Evolutionary conservation across 2,329 filamentous ascomycete species (phyloP).

Genomic region (Cercospora berteroae): DNA sequence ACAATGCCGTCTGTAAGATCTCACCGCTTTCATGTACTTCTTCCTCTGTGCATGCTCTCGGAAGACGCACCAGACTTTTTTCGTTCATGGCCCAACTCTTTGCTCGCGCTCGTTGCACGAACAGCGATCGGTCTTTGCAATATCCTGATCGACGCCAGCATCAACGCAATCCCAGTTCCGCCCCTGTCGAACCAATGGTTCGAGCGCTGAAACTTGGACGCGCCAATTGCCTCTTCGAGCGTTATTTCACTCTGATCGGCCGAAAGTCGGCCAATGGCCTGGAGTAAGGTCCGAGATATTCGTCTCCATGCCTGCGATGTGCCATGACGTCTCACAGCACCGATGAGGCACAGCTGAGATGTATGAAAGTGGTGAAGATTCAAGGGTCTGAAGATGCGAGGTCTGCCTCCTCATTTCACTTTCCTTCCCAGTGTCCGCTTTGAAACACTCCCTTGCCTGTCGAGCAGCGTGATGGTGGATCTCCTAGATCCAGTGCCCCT

Average conservation of each 20-base stretch:
- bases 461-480: slow-evolving; percentile 15
- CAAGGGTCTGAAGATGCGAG: background rate
- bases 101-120: too few species aligned
- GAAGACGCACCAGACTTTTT: too few species aligned
- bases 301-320: background rate
- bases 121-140: too few species aligned
- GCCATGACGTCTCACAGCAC: background rate
- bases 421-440: slow-evolving; percentile 11
- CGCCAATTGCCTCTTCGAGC: background rate
- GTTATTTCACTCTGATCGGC: background rate
- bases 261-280: background rate
- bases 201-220: background rate
- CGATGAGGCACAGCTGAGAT: background rate
- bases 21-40: too few species aligned
- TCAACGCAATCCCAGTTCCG: background rate
- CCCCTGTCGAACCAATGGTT: background rate
- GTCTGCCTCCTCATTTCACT: background rate
- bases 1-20: too few species aligned
- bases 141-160: background rate
- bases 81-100: too few species aligned
- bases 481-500: slow-evolving; percentile 16
- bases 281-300: background rate
- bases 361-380: background rate
- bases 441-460: slow-evolving; percentile 15
- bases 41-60: too few species aligned